Evolutionary conservation across 164 flowering plant species (phyloP), one percentile per base, ranked within the genome.

Genomic region (Chimonanthus praecox): DNA sequence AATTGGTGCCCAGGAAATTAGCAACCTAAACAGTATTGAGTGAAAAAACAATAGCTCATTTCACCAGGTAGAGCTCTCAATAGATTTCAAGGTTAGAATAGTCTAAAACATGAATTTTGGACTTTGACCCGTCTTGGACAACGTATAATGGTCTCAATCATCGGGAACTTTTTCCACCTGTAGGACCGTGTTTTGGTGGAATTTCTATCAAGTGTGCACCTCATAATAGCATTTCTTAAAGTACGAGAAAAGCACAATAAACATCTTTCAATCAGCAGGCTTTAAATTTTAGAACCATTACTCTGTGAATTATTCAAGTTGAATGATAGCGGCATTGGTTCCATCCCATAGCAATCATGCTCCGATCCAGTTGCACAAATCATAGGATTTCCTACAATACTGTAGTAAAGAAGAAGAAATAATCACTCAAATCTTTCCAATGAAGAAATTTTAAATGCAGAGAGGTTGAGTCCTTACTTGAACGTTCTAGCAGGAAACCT

Each of bases 401-500:
- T 94, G 88, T 49, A 67, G 68, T 72, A 58, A 61, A 50, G 78
- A 43, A 58, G 3, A 54, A 7, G 16, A 20, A 64, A 7, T 6
- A 18, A 5, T 15, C 0, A 21, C 45, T 44, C n/a, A 5, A 5
- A 66, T 6, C 5, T 11, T 66, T 46, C 45, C 49, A 64, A 46
- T 18, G 5, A 47, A 68, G 15, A 72, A 13, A 58, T 51, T 16
- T 61, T 4, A 9, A 60, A 72, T 49, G 44, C 20, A 48, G 15
- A 43, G 60, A 63, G 20, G n/a, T 13, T 2, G 44, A 9, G 5
- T 47, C 84, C 79, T 54, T 74, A 91, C 98, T 86, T 91, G 88
- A 92, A 89, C 16, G 94, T 91, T 85, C 94, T 87, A 64, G 97
- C 89, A 33, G 97, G 85, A 78, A 94, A 73, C 79, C 86, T 89